A percentile compares a stretch with the other conserved stretches of the same genome.
Conservation (phyloP, 2,329 filamentous ascomycete species). For the Coleophoma crateriformis region DNA sequence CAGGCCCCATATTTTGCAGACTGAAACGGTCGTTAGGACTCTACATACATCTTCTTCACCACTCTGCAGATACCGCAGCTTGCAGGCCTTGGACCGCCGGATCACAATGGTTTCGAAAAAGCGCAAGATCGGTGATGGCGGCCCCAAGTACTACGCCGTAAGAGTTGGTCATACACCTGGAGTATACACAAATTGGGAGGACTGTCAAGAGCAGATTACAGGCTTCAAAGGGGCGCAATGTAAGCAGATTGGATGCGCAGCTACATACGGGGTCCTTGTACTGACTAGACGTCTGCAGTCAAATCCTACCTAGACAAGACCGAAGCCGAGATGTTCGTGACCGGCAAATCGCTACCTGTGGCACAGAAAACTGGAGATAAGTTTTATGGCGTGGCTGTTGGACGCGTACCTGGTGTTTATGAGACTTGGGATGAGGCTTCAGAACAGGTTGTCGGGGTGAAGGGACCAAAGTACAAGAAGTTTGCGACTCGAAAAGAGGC, state of each 20-base stretch:
- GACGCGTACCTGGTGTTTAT: slow-evolving; percentile 54
- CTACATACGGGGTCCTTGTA: background rate
- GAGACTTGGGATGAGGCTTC: slow-evolving; percentile 64
- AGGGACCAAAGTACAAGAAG: slow-evolving; percentile 64
- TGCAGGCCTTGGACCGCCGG: background rate
- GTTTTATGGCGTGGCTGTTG: slow-evolving; percentile 59
- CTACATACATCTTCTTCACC: too few relatives aligned
- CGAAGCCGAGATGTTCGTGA: slow-evolving; percentile 76
- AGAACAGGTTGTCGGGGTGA: slow-evolving; percentile 68
- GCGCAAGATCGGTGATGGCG: slow-evolving; percentile 15
- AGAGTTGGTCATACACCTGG: slow-evolving; percentile 49
- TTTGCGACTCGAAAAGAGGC: slow-evolving; percentile 68
- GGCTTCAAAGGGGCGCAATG: slow-evolving; percentile 62
- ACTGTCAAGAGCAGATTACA: slow-evolving; percentile 54
- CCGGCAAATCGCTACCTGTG: slow-evolving; percentile 43
- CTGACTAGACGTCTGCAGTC: slow-evolving; percentile 43
- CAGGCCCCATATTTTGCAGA: too few relatives aligned
- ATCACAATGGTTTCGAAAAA: slow-evolving; percentile 19
- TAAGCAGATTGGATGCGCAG: slow-evolving; percentile 36
- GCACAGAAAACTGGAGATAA: slow-evolving; percentile 23
- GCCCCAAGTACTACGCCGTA: slow-evolving; percentile 57
- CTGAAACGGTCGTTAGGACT: too few relatives aligned
- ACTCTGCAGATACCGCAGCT: background rate
- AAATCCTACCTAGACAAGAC: slow-evolving; percentile 70
- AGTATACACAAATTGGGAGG: slow-evolving; percentile 56